phyloP scores from a whole-genome alignment of 441 rosid genomes.

The Metrosideros polymorpha region DNA sequence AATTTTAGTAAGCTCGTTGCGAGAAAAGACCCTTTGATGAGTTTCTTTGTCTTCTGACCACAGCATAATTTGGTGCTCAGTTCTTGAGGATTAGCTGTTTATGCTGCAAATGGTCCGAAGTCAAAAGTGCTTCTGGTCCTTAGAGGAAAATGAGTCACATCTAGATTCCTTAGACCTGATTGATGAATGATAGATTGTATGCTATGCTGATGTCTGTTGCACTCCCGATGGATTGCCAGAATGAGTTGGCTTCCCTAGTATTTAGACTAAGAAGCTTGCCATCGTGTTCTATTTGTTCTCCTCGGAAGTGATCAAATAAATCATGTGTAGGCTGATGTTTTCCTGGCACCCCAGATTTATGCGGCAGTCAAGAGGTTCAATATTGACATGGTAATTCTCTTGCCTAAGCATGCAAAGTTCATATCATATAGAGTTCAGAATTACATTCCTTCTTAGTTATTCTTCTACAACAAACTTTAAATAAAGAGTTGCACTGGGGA shows the following conservation, averaged over 20 bases:
- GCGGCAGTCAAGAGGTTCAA: conserved; percentile 42
- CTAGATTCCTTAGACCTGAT: background rate
- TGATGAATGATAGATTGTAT: background rate
- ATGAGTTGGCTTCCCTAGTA: background rate
- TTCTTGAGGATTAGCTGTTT: background rate
- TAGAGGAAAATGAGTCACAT: background rate
- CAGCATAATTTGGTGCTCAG: background rate
- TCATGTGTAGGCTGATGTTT: conserved; percentile 65
- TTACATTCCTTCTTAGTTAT: background rate
- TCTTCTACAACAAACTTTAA: background rate
- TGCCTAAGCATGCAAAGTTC: background rate
- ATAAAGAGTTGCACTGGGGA: background rate
- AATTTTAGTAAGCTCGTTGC: background rate
- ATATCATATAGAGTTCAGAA: background rate
- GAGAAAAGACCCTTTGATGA: background rate
- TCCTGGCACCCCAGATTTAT: conserved; percentile 61
- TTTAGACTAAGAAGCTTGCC: background rate
- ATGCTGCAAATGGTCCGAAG: background rate
- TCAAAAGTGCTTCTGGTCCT: background rate
- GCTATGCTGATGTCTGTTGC: background rate
- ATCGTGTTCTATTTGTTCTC: background rate
- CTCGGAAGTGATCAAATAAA: background rate
- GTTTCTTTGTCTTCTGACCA: background rate
- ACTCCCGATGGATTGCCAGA: background rate
- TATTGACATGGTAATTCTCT: conserved; percentile 52